phyloP scores from a whole-genome alignment of 768 basidiomycete genomes.

The Trametes elegans region DNA sequence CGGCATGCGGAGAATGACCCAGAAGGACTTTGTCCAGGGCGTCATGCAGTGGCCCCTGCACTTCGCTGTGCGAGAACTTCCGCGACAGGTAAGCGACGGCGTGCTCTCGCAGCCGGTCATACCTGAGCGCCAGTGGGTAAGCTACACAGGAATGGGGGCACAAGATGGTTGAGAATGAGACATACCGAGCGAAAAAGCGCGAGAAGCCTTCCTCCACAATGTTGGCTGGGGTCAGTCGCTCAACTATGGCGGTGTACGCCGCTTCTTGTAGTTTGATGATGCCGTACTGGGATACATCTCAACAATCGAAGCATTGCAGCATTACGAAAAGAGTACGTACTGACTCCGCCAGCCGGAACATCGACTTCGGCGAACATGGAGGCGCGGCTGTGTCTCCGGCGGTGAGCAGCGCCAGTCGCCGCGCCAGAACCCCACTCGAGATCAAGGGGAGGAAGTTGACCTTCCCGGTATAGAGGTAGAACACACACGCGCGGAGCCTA shows the following conservation, averaged over 20 bases:
- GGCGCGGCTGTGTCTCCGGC: not conserved
- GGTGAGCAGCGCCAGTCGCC: not conserved
- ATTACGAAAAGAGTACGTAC: not conserved
- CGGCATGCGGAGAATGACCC: constrained; percentile 14
- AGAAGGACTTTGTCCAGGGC: constrained; percentile 1
- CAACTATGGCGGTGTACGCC: constrained; percentile 11
- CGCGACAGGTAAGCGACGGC: constrained; percentile 11
- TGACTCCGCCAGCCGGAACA: constrained; percentile 23
- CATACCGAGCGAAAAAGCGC: constrained; percentile 23
- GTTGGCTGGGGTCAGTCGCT: constrained; percentile 12
- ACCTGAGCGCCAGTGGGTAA: not conserved
- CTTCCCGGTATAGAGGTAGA: constrained; percentile 38
- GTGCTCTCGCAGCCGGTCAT: constrained; percentile 14
- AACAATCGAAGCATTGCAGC: too few species aligned
- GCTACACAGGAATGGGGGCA: not conserved
- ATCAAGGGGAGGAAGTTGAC: constrained; percentile 33
- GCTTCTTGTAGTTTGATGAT: constrained; percentile 16
- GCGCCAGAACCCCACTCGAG: constrained; percentile 16
- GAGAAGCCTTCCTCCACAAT: constrained; percentile 30
- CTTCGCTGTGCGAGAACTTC: not conserved
- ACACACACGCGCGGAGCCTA: constrained; percentile 39
- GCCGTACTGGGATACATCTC: constrained; percentile 10
- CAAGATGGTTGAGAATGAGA: too few species aligned
- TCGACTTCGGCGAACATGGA: constrained; percentile 13
- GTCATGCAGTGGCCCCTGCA: not conserved